Percentiles rank a stretch among this genome's conserved stretches.
phyloP scores from a whole-genome alignment of 2,329 filamentous ascomycete species.

The Penicillium nordicum region DNA sequence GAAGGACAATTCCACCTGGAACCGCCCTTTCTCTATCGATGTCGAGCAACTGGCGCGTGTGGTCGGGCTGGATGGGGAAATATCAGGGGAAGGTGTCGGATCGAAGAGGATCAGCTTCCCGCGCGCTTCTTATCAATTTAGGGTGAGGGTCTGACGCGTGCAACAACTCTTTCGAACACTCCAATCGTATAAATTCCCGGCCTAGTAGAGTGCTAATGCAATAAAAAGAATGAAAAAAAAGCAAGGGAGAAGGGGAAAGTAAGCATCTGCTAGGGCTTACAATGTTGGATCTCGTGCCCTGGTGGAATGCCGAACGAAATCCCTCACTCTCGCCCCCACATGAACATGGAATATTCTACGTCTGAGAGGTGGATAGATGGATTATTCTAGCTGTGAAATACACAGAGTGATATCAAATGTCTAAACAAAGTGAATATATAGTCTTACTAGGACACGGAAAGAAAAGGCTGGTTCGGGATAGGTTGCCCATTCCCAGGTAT shows the following conservation, averaged over 20 bases:
- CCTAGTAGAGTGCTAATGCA: background rate
- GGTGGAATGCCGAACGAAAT: conserved; percentile 21
- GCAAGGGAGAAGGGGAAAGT: conserved; percentile 14
- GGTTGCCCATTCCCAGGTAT: conserved; percentile 2
- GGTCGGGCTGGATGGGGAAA: conserved; percentile 10
- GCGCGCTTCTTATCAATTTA: conserved; percentile 29
- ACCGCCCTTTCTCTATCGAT: conserved; percentile 12
- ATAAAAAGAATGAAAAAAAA: conserved; percentile 6
- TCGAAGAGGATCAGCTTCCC: conserved; percentile 24
- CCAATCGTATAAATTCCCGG: conserved; percentile 2
- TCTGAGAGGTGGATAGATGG: background rate
- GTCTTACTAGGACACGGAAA: conserved; percentile 6
- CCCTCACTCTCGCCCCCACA: conserved; percentile 10
- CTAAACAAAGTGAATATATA: background rate
- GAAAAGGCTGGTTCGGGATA: background rate
- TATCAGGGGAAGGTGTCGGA: conserved; percentile 25
- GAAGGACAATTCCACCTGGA: conserved; percentile 12
- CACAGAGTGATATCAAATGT: conserved; percentile 1
- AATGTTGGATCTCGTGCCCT: conserved; percentile 3
- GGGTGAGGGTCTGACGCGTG: conserved; percentile 27
- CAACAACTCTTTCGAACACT: conserved; percentile 19
- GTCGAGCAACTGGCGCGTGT: conserved; percentile 15
- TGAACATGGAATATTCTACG: conserved; percentile 11
- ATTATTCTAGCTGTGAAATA: conserved; percentile 11
- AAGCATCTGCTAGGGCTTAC: conserved; percentile 1